A percentile compares a stretch with the other conserved stretches of the same genome.
Conservation (phyloP, 2,329 filamentous ascomycete genomes). For the Diaporthe longicolla region DNA sequence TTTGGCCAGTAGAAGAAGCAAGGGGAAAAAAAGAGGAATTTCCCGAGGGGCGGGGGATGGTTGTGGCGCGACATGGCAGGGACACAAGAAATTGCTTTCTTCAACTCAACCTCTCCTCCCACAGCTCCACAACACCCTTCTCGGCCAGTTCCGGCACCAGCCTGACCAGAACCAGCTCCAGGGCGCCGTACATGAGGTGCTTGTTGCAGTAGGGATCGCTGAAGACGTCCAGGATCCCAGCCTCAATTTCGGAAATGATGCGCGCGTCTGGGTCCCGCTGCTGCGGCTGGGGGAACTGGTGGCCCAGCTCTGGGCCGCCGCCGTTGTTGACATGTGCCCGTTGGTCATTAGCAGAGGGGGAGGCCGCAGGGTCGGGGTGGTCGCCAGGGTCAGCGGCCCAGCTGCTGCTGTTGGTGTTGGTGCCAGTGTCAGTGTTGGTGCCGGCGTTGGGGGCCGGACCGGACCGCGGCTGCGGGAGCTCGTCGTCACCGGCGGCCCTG, state of each 20-base stretch:
- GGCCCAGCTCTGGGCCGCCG: conserved; percentile 48
- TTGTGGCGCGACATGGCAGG: background rate
- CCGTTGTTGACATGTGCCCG: conserved; percentile 38
- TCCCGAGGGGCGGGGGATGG: background rate
- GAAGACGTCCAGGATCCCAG: conserved; percentile 79
- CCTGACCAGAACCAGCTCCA: conserved; percentile 86
- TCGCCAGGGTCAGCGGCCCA: background rate
- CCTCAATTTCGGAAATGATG: conserved; percentile 72
- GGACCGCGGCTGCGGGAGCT: conserved; percentile 41
- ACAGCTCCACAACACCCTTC: conserved; percentile 77
- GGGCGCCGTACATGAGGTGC: conserved; percentile 84
- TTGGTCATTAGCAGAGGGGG: background rate
- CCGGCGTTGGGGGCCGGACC: conserved; percentile 42
- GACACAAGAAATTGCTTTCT: background rate
- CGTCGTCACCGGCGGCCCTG: conserved; percentile 1
- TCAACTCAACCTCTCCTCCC: conserved; percentile 76
- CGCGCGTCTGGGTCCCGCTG: conserved; percentile 54
- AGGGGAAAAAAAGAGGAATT: background rate
- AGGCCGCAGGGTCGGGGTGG: too few species aligned
- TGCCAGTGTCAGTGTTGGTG: conserved; percentile 50
- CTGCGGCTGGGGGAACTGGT: conserved; percentile 49
- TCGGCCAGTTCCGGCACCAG: conserved; percentile 88
- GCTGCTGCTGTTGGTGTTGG: background rate
- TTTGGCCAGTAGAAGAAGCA: background rate
- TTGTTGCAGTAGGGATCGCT: conserved; percentile 92